These are phyloP conservation scores for Exophiala xenobiotica DNA, from an alignment of 2,329 filamentous ascomycete species.

Conservation along the genomic window DNA sequence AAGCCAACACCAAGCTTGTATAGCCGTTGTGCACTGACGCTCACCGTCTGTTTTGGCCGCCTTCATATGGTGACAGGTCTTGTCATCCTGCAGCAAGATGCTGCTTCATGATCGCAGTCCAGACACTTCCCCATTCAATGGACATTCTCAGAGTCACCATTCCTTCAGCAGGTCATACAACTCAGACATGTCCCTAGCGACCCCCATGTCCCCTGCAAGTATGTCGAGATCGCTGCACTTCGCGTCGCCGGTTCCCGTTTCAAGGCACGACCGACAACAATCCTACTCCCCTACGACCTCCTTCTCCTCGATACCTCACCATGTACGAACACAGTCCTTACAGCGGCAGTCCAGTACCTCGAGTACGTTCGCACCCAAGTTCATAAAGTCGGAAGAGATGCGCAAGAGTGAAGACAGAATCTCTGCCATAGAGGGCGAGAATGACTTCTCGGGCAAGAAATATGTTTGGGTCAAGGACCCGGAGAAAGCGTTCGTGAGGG, in stretches of 20 bases:
- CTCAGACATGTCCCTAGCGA: conserved; percentile 45
- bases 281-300: conserved; percentile 62
- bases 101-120: conserved; percentile 28
- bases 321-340: conserved; percentile 52
- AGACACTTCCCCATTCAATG: conserved; percentile 47
- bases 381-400: conserved; percentile 86
- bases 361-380: conserved; percentile 88
- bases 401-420: conserved; percentile 57
- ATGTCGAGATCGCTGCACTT: conserved; percentile 77
- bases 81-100: conserved; percentile 19
- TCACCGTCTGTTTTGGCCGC: conserved; percentile 3
- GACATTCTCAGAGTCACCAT: conserved; percentile 74
- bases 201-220: conserved; percentile 30
- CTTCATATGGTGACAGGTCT: conserved; percentile 8
- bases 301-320: conserved; percentile 42
- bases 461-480: conserved; percentile 97
- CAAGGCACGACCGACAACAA: conserved; percentile 65
- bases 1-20: background rate
- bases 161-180: conserved; percentile 70
- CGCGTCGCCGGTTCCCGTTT: conserved; percentile 54
- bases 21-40: background rate
- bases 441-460: conserved; percentile 97
- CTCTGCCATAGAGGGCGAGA: conserved; percentile 86
- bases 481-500: conserved; percentile 83
- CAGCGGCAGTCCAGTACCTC: conserved; percentile 65